Percentiles rank a stretch among this genome's conserved stretches.
Conservation (phyloP, 176 grass and related monocot genomes). For the Aegilops umbellulata region DNA sequence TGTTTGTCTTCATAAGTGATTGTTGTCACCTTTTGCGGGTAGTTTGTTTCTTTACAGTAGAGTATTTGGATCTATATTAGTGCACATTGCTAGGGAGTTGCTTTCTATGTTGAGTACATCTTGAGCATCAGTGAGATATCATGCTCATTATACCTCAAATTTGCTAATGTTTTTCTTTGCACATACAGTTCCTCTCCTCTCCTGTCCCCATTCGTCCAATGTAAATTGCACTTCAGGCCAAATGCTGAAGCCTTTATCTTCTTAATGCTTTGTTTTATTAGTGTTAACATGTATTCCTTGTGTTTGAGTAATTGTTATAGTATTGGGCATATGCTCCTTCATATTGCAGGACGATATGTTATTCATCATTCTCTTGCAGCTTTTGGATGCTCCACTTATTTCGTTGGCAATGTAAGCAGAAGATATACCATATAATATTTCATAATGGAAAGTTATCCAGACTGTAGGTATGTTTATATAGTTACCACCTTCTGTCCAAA, state of each 20-base stretch:
- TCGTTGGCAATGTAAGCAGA: slow-evolving; percentile 57
- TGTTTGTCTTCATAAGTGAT: slow-evolving; percentile 3
- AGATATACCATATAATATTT: not conserved
- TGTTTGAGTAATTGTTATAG: slow-evolving; percentile 17
- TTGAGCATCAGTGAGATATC: slow-evolving; percentile 9
- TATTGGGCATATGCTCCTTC: slow-evolving; percentile 23
- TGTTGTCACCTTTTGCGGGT: not conserved
- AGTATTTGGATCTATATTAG: not conserved
- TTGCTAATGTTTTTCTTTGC: slow-evolving; percentile 4
- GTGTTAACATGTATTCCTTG: not conserved
- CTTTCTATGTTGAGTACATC: not conserved
- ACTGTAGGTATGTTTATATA: not conserved
- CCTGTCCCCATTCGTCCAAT: not conserved
- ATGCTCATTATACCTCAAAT: not conserved
- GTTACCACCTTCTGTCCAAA: slow-evolving; percentile 17
- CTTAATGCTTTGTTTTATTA: slow-evolving; percentile 21
- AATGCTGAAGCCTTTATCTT: not conserved
- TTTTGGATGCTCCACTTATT: slow-evolving; percentile 66
- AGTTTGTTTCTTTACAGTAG: not conserved
- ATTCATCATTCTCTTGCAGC: slow-evolving; percentile 69
- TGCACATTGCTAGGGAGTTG: slow-evolving; percentile 2
- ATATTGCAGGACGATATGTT: slow-evolving; percentile 80
- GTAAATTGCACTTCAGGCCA: slow-evolving; percentile 2
- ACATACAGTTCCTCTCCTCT: not conserved
- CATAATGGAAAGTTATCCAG: not conserved